Conservation (phyloP, 345 rosid species). For the Gossypium longicalyx region DNA sequence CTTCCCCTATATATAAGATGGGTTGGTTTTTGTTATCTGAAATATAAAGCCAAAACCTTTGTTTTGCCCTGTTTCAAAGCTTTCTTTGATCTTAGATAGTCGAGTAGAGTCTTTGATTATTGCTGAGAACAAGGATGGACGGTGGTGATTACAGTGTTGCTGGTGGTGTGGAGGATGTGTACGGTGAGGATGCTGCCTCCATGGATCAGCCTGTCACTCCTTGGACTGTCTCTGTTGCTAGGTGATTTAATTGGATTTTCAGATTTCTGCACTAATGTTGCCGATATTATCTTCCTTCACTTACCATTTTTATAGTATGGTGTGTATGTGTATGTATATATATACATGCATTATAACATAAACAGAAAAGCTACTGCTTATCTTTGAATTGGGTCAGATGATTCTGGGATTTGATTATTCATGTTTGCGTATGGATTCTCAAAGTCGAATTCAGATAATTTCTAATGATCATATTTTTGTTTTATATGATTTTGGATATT, state of each 20-base stretch:
- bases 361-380: no score
- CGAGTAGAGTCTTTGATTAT: slow-evolving; percentile 21
- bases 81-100: slow-evolving; percentile 22
- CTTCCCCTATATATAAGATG: slow-evolving; percentile 28
- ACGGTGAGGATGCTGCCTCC: slow-evolving; percentile 77
- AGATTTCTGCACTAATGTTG: neutral
- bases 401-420: no score
- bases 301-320: neutral
- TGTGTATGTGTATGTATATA: neutral
- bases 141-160: slow-evolving; percentile 37
- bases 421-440: no score
- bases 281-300: neutral
- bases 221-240: slow-evolving; percentile 83
- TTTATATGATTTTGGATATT: no score
- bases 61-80: slow-evolving; percentile 3
- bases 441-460: no score
- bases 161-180: slow-evolving; percentile 63
- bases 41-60: neutral
- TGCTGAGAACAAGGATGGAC: slow-evolving; percentile 29
- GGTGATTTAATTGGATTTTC: slow-evolving; percentile 35
- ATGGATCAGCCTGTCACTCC: slow-evolving; percentile 90
- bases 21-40: neutral
- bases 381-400: no score
- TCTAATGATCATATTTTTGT: no score
- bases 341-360: no score